Percentiles rank a stretch among this genome's conserved stretches.
Evolutionary conservation across 2,329 filamentous ascomycete species (phyloP).

Genomic region (Harringtonia aguacate): DNA sequence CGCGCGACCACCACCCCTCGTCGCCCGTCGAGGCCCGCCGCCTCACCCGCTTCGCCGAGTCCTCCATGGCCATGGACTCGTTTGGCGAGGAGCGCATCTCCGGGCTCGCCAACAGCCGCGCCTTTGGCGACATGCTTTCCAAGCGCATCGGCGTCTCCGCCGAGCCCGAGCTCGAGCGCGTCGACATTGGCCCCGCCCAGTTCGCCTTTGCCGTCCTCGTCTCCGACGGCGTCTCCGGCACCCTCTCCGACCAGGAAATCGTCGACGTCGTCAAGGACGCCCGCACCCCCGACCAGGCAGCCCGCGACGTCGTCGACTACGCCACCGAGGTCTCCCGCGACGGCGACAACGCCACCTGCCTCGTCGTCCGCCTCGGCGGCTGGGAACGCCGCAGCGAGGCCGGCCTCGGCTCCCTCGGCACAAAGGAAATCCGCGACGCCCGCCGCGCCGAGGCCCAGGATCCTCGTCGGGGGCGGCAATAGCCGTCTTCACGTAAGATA

Average conservation of each 20-base stretch:
- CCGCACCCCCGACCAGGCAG: slow-evolving; percentile 77
- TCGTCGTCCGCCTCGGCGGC: slow-evolving; percentile 56
- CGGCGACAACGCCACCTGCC: slow-evolving; percentile 59
- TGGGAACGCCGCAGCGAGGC: slow-evolving; percentile 71
- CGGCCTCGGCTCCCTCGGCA: slow-evolving; percentile 78
- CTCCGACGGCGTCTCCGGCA: slow-evolving; percentile 80
- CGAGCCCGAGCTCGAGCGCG: slow-evolving; percentile 75
- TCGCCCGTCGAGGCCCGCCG: slow-evolving; percentile 73
- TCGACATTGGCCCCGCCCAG: slow-evolving; percentile 72
- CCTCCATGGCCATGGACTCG: slow-evolving; percentile 74
- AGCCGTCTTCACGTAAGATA: not conserved
- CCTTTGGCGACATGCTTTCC: slow-evolving; percentile 84
- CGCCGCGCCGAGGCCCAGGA: slow-evolving; percentile 70
- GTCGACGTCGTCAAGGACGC: slow-evolving; percentile 94
- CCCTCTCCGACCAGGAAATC: slow-evolving; percentile 84
- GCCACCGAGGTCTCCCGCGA: slow-evolving; percentile 69
- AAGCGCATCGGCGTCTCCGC: slow-evolving; percentile 92
- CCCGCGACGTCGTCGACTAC: slow-evolving; percentile 69
- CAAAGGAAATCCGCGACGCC: slow-evolving; percentile 83
- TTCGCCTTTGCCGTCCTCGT: slow-evolving; percentile 85
- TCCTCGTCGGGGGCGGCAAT: slow-evolving; percentile 58
- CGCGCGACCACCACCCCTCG: slow-evolving; percentile 87
- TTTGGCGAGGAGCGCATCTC: slow-evolving; percentile 96
- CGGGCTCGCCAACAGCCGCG: slow-evolving; percentile 83
- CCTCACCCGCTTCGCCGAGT: slow-evolving; percentile 64